Conservation (phyloP, 108 stramenopile species). For the Stephanodiscus triporus region DNA sequence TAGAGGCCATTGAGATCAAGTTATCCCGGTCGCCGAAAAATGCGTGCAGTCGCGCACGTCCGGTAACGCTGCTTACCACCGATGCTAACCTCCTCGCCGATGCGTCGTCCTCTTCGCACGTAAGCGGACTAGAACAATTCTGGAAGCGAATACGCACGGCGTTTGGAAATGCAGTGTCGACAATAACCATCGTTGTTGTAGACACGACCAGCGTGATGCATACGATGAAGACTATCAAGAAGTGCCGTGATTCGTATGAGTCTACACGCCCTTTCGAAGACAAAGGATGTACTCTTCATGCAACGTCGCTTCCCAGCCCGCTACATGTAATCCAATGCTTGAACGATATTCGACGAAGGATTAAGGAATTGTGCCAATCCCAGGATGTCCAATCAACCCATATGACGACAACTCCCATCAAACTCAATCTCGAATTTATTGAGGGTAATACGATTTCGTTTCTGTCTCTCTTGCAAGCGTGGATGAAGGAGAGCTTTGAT, state of each 20-base stretch:
- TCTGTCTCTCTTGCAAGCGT: conserved; percentile 37
- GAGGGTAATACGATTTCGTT: conserved; percentile 41
- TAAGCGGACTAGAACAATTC: conserved; percentile 30
- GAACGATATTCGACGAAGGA: conserved; percentile 27
- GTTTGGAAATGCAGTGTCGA: conserved; percentile 24
- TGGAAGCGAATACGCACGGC: conserved; percentile 26
- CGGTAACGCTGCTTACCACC: conserved; percentile 50
- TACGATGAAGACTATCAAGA: conserved; percentile 16
- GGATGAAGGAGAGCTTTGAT: conserved; percentile 30
- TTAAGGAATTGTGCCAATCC: conserved; percentile 28
- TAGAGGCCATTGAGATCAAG: conserved; percentile 26
- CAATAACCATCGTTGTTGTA: conserved; percentile 30
- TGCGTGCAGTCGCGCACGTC: conserved; percentile 2
- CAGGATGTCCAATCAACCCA: conserved; percentile 4
- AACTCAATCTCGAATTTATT: conserved; percentile 41
- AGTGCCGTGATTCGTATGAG: neutral
- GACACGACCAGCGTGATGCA: conserved; percentile 27
- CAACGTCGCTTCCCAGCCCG: conserved; percentile 18
- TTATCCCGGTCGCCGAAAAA: neutral
- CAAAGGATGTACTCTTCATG: neutral
- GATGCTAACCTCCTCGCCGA: conserved; percentile 51
- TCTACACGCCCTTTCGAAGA: neutral
- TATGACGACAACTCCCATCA: conserved; percentile 15
- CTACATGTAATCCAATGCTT: conserved; percentile 36
- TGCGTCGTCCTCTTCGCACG: conserved; percentile 20